A percentile compares a stretch with the other conserved stretches of the same genome.
Evolutionary conservation across 108 stramenopile species (phyloP).

Genomic region (Cyclotella sp.): DNA sequence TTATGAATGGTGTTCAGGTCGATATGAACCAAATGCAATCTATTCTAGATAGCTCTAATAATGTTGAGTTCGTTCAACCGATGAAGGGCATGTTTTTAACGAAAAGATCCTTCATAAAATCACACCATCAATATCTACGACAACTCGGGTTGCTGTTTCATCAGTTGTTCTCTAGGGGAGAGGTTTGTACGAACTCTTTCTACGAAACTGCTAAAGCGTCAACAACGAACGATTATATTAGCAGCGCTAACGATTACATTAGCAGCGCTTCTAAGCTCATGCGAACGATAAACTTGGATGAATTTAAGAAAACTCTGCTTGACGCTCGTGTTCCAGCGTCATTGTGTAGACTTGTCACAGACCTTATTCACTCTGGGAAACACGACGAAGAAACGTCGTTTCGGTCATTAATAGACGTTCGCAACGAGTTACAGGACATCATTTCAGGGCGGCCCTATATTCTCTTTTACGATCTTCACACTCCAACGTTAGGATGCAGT

Average conservation of each 20-base stretch:
- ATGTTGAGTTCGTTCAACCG: not conserved
- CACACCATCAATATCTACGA: not conserved
- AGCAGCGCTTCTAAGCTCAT: not conserved
- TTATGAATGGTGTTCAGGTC: too few species aligned
- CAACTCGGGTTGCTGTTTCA: not conserved
- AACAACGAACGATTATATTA: too few species aligned
- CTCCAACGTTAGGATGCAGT: too few species aligned
- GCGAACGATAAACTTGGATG: not conserved
- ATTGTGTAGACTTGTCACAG: conserved; percentile 1
- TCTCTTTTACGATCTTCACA: not conserved
- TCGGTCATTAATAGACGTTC: not conserved
- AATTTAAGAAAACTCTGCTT: not conserved
- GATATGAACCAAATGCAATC: not conserved
- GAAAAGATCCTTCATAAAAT: not conserved
- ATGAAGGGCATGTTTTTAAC: not conserved
- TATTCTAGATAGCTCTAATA: not conserved
- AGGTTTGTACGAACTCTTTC: not conserved
- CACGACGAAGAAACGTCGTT: not conserved
- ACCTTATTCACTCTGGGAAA: conserved; percentile 1
- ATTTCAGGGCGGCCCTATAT: not conserved
- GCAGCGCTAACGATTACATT: too few species aligned
- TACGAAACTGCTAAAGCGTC: too few species aligned
- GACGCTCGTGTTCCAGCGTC: not conserved
- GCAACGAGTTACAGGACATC: not conserved
- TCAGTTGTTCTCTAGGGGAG: not conserved